phyloP scores from a whole-genome alignment of 805 yeast genomes.

The Tetrapisispora namnaoensis region DNA sequence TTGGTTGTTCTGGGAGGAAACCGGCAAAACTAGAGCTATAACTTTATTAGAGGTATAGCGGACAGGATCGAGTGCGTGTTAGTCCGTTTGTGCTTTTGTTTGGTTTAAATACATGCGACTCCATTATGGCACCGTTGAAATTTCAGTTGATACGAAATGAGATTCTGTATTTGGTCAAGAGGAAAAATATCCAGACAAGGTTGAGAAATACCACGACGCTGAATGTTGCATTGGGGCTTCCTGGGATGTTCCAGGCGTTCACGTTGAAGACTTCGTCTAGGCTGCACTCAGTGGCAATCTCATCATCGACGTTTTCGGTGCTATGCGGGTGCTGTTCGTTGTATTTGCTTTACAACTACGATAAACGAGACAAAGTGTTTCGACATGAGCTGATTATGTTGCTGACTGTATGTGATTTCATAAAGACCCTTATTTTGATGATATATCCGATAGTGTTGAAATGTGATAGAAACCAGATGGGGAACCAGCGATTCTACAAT shows the following conservation, averaged over 20 bases:
- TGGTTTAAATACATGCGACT: neutral
- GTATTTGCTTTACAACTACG: slow-evolving; percentile 52
- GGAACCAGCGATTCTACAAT: slow-evolving; percentile 39
- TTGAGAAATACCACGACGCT: slow-evolving; percentile 23
- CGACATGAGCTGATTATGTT: slow-evolving; percentile 62
- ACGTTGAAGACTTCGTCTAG: slow-evolving; percentile 9
- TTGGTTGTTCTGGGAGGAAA: too few relatives aligned
- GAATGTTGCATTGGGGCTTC: slow-evolving; percentile 25
- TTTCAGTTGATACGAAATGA: neutral
- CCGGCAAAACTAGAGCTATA: too few relatives aligned
- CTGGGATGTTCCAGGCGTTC: slow-evolving; percentile 27
- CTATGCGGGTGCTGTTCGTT: slow-evolving; percentile 49
- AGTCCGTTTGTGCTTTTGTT: too few relatives aligned
- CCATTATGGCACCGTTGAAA: neutral
- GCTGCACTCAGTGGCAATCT: slow-evolving; percentile 36
- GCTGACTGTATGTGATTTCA: slow-evolving; percentile 59
- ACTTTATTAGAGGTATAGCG: too few relatives aligned
- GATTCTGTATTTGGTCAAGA: neutral
- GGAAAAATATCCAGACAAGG: neutral
- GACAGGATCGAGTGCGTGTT: too few relatives aligned
- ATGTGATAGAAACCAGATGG: slow-evolving; percentile 18
- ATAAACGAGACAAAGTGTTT: slow-evolving; percentile 51
- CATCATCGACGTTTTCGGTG: slow-evolving; percentile 42
- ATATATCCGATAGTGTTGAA: slow-evolving; percentile 58
- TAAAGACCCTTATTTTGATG: slow-evolving; percentile 60